phyloP scores from a whole-genome alignment of 2,329 filamentous ascomycete genomes.

The Xylaria sp. region DNA sequence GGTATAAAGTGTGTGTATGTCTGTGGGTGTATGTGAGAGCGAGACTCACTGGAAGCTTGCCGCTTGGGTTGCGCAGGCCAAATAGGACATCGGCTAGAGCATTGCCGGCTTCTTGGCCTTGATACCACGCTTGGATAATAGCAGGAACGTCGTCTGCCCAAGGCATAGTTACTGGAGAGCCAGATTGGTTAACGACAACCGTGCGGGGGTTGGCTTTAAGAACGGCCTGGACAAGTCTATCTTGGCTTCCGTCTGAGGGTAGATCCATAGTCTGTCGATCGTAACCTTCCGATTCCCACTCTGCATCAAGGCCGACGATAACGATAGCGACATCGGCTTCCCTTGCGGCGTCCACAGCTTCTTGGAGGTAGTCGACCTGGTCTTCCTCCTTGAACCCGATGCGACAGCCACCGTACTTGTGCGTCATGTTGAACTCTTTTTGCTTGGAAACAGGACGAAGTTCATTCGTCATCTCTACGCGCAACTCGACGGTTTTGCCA shows the following conservation, averaged over 20 bases:
- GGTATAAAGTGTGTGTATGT: no score
- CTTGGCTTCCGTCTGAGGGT: conserved; percentile 65
- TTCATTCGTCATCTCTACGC: conserved; percentile 73
- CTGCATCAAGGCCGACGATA: conserved; percentile 74
- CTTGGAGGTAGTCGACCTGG: conserved; percentile 68
- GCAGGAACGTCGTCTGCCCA: conserved; percentile 73
- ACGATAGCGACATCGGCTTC: conserved; percentile 74
- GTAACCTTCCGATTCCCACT: conserved; percentile 81
- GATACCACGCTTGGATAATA: conserved; percentile 77
- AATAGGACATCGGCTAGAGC: conserved; percentile 74
- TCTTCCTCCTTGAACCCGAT: conserved; percentile 77
- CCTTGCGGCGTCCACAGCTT: conserved; percentile 70
- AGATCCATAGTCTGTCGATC: conserved; percentile 72
- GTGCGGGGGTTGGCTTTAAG: conserved; percentile 71
- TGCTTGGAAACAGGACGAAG: conserved; percentile 70
- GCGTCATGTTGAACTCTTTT: conserved; percentile 64
- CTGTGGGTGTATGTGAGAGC: neutral
- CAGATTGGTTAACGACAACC: conserved; percentile 75
- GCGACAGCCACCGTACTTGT: conserved; percentile 76
- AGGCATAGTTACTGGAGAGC: conserved; percentile 75
- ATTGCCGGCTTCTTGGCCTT: conserved; percentile 75
- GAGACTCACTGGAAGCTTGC: conserved; percentile 69
- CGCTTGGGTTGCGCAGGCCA: conserved; percentile 71
- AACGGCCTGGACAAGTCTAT: conserved; percentile 71
- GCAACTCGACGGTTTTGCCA: conserved; percentile 68